Base-by-base conservation (phyloP, 1,139 yeast species). In the Nakaseomyces delphensis region DNA sequence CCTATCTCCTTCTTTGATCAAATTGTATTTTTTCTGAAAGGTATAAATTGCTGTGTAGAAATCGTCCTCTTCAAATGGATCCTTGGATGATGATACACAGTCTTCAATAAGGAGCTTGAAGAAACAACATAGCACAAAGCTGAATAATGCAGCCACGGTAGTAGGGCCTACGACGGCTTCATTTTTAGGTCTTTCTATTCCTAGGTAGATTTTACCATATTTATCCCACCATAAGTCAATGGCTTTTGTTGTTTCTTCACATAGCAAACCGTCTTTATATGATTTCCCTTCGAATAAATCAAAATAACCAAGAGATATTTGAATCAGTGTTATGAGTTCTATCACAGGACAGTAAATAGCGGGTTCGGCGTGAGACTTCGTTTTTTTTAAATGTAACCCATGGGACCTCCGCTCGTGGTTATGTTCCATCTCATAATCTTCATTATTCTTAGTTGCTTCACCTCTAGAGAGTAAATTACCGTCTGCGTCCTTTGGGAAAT, bases 261-360 rank as follows among this genome's bases (percentile, higher is more conserved):
- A 91, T 5, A 86, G 65, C 16, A 89, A 65, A 0, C 97, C 97
- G 62, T 89, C 96, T 47, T 86, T 85, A 50, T 73, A 78, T 35
- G 67, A 66, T 0, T 85, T 81, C 44, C 77, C 80, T 14, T 48
- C 46, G 18, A 86, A 66, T 38, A 86, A 63, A 45, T 79, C 84
- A 62, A 83, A 89, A 60, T 87, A 87, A 53, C 76, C 82, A 20
- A 91, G 68, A 39, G 84, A 74, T 1, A 79, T 77, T 61, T 91
- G 97, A 2, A 84, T 68, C 32, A 86, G 60, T 40, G 79, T 76
- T 1, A 86, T 80, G 39, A 91, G 61, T 57, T 86, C 96, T 33
- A 77, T 67, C 1, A 82, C 84, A 7, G 65, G 55, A 36, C 50
- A 46, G 24, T 45, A 45, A 10, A 33, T 29, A n/a, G 10, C 19